Percentiles rank a stretch among this genome's conserved stretches.
Evolutionary conservation across 345 rosid species (phyloP).

Genomic region (Linum tenue): DNA sequence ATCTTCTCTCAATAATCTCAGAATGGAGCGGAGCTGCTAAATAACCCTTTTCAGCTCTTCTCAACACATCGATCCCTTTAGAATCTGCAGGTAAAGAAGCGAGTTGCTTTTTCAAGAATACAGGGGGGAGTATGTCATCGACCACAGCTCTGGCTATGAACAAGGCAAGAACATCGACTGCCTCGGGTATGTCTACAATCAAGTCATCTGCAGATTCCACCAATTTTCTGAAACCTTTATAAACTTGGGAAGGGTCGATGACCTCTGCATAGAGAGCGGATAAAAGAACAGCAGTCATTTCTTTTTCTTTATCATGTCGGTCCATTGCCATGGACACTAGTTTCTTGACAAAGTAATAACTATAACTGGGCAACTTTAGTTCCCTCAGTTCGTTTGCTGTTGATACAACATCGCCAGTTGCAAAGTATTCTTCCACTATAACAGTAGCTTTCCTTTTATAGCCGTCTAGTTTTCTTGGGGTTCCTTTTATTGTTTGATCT

Average conservation of each 20-base stretch:
- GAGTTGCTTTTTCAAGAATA: conserved; percentile 54
- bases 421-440: conserved; percentile 70
- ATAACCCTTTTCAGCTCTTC: conserved; percentile 66
- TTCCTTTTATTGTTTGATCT: conserved; percentile 17
- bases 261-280: conserved; percentile 57
- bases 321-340: conserved; percentile 77
- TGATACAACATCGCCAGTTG: conserved; percentile 54
- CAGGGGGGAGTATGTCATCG: conserved; percentile 79
- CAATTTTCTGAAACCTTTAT: conserved; percentile 57
- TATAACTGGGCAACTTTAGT: conserved; percentile 52
- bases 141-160: conserved; percentile 83
- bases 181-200: conserved; percentile 68
- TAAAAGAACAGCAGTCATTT: conserved; percentile 71
- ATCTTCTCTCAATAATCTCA: conserved; percentile 60
- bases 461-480: conserved; percentile 28
- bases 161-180: conserved; percentile 64
- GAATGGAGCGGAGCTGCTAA: conserved; percentile 74
- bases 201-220: conserved; percentile 73
- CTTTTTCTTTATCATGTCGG: conserved; percentile 77
- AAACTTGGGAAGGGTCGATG: conserved; percentile 59
- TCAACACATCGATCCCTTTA: conserved; percentile 54
- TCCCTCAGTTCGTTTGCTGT: conserved; percentile 56
- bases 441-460: conserved; percentile 53
- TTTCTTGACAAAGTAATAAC: conserved; percentile 68
- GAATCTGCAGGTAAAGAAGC: conserved; percentile 33